Percentiles rank a stretch among this genome's conserved stretches.
phyloP scores from a whole-genome alignment of 169 alveolate species.

The Besnoitia besnoiti region DNA sequence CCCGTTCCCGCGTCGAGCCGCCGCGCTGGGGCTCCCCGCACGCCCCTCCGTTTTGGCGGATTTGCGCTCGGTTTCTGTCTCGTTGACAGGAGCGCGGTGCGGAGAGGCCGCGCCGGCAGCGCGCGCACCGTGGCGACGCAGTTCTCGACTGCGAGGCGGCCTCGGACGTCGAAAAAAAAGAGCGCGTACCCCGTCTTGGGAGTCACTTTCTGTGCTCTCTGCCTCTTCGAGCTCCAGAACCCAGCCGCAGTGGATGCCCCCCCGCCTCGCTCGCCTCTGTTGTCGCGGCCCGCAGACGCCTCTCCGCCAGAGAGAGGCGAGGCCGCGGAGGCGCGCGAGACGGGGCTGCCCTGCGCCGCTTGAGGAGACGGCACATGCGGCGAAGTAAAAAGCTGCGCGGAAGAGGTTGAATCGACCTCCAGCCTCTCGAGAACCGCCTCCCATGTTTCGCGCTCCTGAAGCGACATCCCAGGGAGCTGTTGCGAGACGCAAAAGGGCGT shows the following conservation, averaged over 20 bases:
- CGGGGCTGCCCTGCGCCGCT: too few species aligned
- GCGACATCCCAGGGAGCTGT: neutral
- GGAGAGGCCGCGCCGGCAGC: conserved; percentile 61
- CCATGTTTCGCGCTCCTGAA: neutral
- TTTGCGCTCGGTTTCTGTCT: neutral
- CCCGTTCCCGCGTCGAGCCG: too few species aligned
- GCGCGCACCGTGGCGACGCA: conserved; percentile 50
- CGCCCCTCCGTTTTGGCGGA: neutral
- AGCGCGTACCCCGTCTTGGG: conserved; percentile 54
- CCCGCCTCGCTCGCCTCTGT: too few species aligned
- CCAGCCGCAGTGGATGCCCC: too few species aligned
- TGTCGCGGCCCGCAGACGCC: too few species aligned
- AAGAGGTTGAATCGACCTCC: neutral
- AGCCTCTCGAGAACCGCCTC: neutral
- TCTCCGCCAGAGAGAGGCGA: too few species aligned
- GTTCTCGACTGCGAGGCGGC: conserved; percentile 46
- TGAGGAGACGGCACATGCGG: too few species aligned
- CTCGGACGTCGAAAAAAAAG: conserved; percentile 35
- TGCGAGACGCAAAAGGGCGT: neutral
- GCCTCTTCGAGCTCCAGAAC: neutral
- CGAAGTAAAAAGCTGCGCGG: too few species aligned
- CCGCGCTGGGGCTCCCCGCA: too few species aligned
- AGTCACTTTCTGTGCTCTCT: neutral
- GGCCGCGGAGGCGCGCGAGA: too few species aligned
- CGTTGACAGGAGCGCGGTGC: conserved; percentile 40